Base-by-base conservation (phyloP, 1,284 basidiomycete genomes). In the Tylopilus sp. region DNA sequence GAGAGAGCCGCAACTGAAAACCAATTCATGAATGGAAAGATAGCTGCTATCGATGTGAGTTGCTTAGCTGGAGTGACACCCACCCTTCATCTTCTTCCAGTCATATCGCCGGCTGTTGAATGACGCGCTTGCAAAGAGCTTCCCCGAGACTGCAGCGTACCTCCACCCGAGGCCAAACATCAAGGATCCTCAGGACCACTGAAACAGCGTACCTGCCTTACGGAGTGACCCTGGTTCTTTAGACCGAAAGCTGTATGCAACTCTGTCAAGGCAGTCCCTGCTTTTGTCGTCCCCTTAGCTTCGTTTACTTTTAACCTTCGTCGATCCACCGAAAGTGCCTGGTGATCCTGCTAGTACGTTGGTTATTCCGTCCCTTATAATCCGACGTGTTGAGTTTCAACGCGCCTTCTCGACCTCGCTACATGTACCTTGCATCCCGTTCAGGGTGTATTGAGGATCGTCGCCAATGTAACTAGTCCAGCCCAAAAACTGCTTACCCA, bases 11-110 rank as follows among this genome's bases (percentile, higher is more conserved):
- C 88, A 19, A 86, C 86, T 1, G 89, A 91, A 69, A 92, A 92
- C 63, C 87, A 90, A 65, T 91, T 89, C 59, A 89, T 91, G 79
- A 89, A 91, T 63, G 89, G 86, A n/a, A 91, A 91, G 61, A 84
- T 92, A 38, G 75, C 79, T 38, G 86, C 87, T 4, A 76, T 92
- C 16, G 75, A 80, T 45, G 88, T 89, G 56, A 59, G 77, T 69
- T 34, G 40, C 23, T 41, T 46, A 16, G 31, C 31, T 15, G 41
- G 38, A 18, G 29, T 34, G 39, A n/a, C 33, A 36, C 16, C 2
- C 25, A 7, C 10, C 9, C 16, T 49, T 52, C 35, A 41, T 36
- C 31, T 16, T 38, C 33, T 35, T 18, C 33, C 9, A 69, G 67
- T 69, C 65, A 33, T 69, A 65, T 50, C 67, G 64, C 51, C 61